Conservation (phyloP, 441 rosid genomes). For the Hura crepitans region DNA sequence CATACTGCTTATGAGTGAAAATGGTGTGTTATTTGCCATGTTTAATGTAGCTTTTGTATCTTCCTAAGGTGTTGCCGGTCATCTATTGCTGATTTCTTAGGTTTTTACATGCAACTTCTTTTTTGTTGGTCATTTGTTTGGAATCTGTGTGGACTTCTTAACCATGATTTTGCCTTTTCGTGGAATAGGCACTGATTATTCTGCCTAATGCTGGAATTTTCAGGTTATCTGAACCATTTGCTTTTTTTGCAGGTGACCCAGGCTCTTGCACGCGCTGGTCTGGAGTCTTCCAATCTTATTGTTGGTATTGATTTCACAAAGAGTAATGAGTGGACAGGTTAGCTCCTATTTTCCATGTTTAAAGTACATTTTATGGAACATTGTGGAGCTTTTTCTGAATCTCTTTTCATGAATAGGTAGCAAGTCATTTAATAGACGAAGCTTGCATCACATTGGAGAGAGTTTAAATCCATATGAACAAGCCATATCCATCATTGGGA, state of each 20-base stretch:
- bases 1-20: not conserved
- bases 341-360: slow-evolving; percentile 11
- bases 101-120: not conserved
- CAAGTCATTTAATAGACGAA: slow-evolving; percentile 52
- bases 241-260: slow-evolving; percentile 52
- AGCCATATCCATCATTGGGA: slow-evolving; percentile 78
- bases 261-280: slow-evolving; percentile 76
- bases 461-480: slow-evolving; percentile 68
- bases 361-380: not conserved
- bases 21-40: not conserved
- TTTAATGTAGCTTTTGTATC: not conserved
- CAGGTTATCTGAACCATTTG: not conserved
- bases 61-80: not conserved
- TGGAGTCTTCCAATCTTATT: slow-evolving; percentile 91
- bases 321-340: slow-evolving; percentile 97
- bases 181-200: not conserved
- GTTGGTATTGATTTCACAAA: slow-evolving; percentile 93
- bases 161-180: not conserved
- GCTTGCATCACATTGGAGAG: slow-evolving; percentile 63
- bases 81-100: not conserved
- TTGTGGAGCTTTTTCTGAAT: slow-evolving; percentile 14
- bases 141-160: not conserved
- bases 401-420: slow-evolving; percentile 40
- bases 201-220: not conserved
- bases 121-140: not conserved